Conservation (phyloP, 2,329 filamentous ascomycete genomes). For the Cercospora canescens region DNA sequence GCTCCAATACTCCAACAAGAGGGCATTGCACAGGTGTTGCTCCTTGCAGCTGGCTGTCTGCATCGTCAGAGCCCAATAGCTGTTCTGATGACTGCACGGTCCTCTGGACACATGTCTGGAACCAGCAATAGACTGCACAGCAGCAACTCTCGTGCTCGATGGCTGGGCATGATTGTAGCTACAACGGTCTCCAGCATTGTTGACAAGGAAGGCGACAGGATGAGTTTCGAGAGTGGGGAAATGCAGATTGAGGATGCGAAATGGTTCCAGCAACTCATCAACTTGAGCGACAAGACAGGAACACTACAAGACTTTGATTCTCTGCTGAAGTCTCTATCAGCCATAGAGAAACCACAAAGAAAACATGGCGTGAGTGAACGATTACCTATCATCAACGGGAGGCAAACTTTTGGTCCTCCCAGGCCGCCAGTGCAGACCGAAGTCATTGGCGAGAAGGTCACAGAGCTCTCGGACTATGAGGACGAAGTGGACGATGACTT, state of each 20-base stretch:
- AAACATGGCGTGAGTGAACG: not conserved
- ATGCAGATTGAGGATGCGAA: conserved; percentile 69
- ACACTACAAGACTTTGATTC: conserved; percentile 52
- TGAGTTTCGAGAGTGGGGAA: conserved; percentile 85
- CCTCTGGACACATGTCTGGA: conserved; percentile 70
- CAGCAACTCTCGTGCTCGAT: conserved; percentile 71
- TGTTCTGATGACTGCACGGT: conserved; percentile 68
- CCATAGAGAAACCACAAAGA: not conserved
- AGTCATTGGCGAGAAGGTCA: conserved; percentile 34
- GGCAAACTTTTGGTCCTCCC: conserved; percentile 33
- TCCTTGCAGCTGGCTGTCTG: conserved; percentile 76
- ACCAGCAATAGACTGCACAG: conserved; percentile 84
- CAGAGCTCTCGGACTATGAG: conserved; percentile 33
- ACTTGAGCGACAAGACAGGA: conserved; percentile 64
- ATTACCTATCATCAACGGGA: conserved; percentile 31
- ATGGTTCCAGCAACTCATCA: conserved; percentile 70
- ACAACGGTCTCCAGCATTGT: conserved; percentile 67
- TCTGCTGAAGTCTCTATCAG: conserved; percentile 21
- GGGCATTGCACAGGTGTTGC: conserved; percentile 76
- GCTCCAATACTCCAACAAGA: conserved; percentile 85
- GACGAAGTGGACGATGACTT: conserved; percentile 65
- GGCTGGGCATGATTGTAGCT: conserved; percentile 86
- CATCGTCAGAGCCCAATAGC: conserved; percentile 65
- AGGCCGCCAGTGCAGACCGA: conserved; percentile 32
- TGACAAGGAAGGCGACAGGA: conserved; percentile 66